These are phyloP conservation scores for Salvia rosmarinus DNA, from an alignment of 257 asterid genomes.

Conservation along the genomic window DNA sequence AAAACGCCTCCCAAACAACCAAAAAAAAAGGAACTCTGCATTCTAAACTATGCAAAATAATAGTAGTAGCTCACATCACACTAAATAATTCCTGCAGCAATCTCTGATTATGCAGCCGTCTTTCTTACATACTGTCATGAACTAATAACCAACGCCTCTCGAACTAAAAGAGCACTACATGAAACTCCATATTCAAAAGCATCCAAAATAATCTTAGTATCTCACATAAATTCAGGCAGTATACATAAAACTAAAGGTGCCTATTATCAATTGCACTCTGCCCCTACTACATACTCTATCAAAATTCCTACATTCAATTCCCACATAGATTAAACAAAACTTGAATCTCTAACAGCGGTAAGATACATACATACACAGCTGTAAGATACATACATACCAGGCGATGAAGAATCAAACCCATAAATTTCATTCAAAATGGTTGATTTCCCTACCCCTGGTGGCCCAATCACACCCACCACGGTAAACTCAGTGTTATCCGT, in stretches of 20 bases:
- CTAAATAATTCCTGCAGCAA: background rate
- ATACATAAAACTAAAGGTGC: background rate
- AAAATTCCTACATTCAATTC: background rate
- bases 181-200: background rate
- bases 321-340: background rate
- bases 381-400: constrained; percentile 52
- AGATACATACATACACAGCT: too few species aligned
- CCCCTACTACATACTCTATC: background rate
- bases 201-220: background rate
- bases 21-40: background rate
- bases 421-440: constrained; percentile 90
- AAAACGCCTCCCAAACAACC: background rate
- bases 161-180: background rate
- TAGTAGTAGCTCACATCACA: background rate
- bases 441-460: constrained; percentile 90
- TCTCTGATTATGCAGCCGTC: background rate
- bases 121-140: background rate
- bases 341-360: constrained; percentile 5
- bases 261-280: background rate
- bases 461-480: constrained; percentile 94
- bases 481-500: constrained; percentile 93
- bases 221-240: background rate
- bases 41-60: constrained; percentile 13
- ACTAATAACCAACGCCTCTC: background rate
- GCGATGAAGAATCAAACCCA: constrained; percentile 82